Base-by-base conservation (phyloP, 2,329 filamentous ascomycete genomes). In the Seiridium unicorne region DNA sequence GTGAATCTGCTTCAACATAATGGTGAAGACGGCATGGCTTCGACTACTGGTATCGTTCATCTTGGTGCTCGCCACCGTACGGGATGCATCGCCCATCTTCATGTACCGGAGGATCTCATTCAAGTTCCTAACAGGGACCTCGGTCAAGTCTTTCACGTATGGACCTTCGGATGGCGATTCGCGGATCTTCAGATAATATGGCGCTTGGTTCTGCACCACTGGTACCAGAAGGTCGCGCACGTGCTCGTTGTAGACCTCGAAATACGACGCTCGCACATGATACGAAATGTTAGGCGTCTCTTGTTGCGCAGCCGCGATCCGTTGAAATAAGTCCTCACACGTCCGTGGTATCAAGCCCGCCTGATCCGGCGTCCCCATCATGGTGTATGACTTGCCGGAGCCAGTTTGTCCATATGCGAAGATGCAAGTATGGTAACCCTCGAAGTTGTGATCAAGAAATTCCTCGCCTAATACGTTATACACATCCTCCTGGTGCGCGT, bases 191-290 rank as follows among this genome's bases (percentile, higher is more conserved):
- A 99, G 89, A 74, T 98, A 97, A 72, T 96, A 89, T 1, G 93
- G 91, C 4, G 91, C 83, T 63, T 91, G 90, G 59, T 88, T 90
- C 3, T 83, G 79, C 8, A 79, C 71, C 35, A 90, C 84, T 9
- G 93, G 91, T 0, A 93, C 90, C 51, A 99, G 85, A 42, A 99
- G 81, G 72, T 99, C 95, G 61, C 95, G 91, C 55, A 99, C 95
- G 76, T 98, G 95, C 78, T 99, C 95, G 76, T 99, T 99, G 84
- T 99, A 99, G 63, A 99, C 95, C 74, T 99, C 95, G 71, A 99
- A 98, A 79, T 99, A 99, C 3, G 93, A 97, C 35, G 98, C 95
- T 64, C 95, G 90, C 65, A 99, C 95, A 69, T 94, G 95, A 82
- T 97, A 99, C 67, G 92, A 96, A 73, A 97, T 92, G 75, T 95